A percentile compares a stretch with the other conserved stretches of the same genome.
phyloP scores from a whole-genome alignment of 1,139 yeast genomes.

The Taphrina communis region DNA sequence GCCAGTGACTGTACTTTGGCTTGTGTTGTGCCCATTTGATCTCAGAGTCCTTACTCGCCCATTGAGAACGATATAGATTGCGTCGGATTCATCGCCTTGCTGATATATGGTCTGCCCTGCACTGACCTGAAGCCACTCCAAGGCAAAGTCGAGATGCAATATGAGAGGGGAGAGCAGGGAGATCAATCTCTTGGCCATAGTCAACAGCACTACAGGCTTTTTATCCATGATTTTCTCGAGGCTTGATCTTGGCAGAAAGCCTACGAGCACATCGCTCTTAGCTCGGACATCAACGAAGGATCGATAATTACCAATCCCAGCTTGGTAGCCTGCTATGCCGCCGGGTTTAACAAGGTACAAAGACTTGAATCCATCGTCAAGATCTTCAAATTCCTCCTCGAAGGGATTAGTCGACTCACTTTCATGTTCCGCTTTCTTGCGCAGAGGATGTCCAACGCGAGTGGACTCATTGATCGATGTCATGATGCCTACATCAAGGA shows the following conservation, averaged over 20 bases:
- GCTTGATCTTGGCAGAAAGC: conserved; percentile 67
- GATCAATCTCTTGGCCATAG: conserved; percentile 76
- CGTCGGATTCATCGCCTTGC: conserved; percentile 88
- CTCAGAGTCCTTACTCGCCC: conserved; percentile 79
- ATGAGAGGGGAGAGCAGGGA: conserved; percentile 69
- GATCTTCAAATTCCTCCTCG: conserved; percentile 34
- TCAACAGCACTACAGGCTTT: conserved; percentile 74
- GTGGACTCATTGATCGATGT: conserved; percentile 10
- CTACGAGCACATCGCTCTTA: conserved; percentile 66
- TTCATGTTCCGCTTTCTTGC: conserved; percentile 3
- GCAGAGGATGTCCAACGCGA: conserved; percentile 3
- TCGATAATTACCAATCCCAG: conserved; percentile 77
- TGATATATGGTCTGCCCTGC: conserved; percentile 80
- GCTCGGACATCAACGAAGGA: conserved; percentile 77
- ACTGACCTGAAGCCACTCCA: conserved; percentile 90
- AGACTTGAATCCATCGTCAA: conserved; percentile 45
- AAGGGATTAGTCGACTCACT: conserved; percentile 22
- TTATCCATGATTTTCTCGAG: conserved; percentile 74
- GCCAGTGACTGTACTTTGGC: conserved; percentile 58
- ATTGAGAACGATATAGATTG: conserved; percentile 86
- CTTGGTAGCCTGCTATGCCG: conserved; percentile 85
- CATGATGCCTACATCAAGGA: conserved; percentile 60
- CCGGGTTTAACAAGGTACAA: conserved; percentile 73
- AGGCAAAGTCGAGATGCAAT: conserved; percentile 80
- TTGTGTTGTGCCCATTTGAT: conserved; percentile 47